Percentiles rank a stretch among this genome's conserved stretches.
phyloP scores from a whole-genome alignment of 2,329 filamentous ascomycete species.

The Ophiostoma novo-ulmi region DNA sequence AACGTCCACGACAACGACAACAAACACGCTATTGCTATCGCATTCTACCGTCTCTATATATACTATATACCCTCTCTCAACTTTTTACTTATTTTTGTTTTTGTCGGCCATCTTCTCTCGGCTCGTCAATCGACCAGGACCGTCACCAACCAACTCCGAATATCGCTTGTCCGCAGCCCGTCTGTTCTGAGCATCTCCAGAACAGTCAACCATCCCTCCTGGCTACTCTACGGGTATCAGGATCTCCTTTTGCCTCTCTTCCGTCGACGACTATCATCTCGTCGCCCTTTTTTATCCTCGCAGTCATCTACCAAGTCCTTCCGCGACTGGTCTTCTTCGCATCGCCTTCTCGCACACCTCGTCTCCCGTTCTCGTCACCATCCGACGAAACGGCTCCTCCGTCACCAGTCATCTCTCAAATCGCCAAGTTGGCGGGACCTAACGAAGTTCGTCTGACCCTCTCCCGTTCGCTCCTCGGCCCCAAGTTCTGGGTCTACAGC shows the following conservation, averaged over 20 bases:
- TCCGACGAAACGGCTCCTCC: constrained; percentile 20
- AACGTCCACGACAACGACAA: neutral
- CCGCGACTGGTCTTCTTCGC: neutral
- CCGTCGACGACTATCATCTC: constrained; percentile 1
- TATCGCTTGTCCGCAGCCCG: neutral
- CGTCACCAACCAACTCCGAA: neutral
- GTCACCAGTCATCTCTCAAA: constrained; percentile 18
- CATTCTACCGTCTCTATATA: neutral
- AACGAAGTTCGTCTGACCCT: constrained; percentile 63
- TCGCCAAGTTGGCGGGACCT: constrained; percentile 39
- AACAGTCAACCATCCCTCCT: constrained; percentile 22
- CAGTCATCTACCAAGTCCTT: neutral
- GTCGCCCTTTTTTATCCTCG: neutral
- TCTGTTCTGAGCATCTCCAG: constrained; percentile 13
- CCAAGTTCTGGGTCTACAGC: constrained; percentile 87
- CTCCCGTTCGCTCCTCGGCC: constrained; percentile 85
- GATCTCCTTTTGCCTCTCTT: neutral
- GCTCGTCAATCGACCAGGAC: neutral
- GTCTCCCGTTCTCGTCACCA: constrained; percentile 18
- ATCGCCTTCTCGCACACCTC: neutral
- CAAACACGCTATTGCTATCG: neutral
- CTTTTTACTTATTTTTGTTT: neutral
- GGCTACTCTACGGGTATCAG: constrained; percentile 20
- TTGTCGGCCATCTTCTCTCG: neutral
- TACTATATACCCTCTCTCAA: neutral